Conservation (phyloP, 306 rosid species). For the Luffa aegyptiaca region DNA sequence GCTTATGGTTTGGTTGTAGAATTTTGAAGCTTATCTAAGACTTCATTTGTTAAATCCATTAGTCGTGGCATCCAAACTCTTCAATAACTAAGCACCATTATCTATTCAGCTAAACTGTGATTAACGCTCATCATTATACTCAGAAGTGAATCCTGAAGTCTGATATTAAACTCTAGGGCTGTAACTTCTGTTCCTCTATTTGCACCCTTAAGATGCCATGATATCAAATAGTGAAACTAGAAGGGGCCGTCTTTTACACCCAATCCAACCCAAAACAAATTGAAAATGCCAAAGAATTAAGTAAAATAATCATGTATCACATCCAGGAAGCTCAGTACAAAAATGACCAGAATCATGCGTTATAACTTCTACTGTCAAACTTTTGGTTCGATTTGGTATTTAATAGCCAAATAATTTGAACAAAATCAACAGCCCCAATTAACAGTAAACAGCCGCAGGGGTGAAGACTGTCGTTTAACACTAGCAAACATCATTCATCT, state of each 20-base stretch:
- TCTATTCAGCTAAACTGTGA: not conserved
- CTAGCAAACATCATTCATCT: not conserved
- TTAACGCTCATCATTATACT: not conserved
- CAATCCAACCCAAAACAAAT: constrained; percentile 3
- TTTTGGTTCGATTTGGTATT: not conserved
- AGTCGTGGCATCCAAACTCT: not conserved
- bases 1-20: not conserved
- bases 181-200: not conserved
- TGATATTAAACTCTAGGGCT: not conserved
- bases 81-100: not conserved
- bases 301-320: not conserved
- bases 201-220: not conserved
- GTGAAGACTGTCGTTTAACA: not conserved
- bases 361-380: not conserved
- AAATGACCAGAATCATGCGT: not conserved
- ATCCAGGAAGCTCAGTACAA: constrained; percentile 3
- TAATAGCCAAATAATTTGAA: not conserved
- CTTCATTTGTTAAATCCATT: not conserved
- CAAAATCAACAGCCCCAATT: not conserved
- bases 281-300: not conserved
- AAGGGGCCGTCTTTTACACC: not conserved
- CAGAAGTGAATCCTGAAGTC: not conserved
- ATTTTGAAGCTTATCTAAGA: not conserved
- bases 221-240: not conserved
- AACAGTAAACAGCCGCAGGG: not conserved